Evolutionary conservation across 2,329 filamentous ascomycete species (phyloP).

Genomic region (Epicoccum sorghinum): DNA sequence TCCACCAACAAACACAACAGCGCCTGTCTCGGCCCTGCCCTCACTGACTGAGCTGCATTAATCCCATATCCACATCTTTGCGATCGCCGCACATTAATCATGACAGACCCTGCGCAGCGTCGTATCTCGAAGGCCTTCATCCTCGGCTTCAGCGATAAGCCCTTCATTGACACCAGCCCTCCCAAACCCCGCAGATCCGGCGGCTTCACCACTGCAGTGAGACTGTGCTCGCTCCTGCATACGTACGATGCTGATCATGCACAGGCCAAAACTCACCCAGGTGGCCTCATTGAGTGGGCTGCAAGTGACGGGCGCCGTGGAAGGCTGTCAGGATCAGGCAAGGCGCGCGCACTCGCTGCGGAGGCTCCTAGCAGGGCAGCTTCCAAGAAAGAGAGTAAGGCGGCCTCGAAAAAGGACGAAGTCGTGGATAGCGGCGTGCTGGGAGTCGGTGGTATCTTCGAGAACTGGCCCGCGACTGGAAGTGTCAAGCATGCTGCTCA

Average conservation of each 20-base stretch:
- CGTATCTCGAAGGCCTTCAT: slow-evolving; percentile 37
- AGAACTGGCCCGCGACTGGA: not conserved
- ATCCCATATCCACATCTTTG: not conserved
- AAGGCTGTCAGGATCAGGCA: slow-evolving; percentile 24
- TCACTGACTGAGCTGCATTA: not conserved
- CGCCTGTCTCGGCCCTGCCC: not conserved
- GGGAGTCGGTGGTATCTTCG: not conserved
- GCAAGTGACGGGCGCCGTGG: slow-evolving; percentile 44
- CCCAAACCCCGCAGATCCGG: slow-evolving; percentile 14
- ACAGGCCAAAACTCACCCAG: slow-evolving; percentile 13
- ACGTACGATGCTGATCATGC: too few species aligned
- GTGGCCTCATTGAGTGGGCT: slow-evolving; percentile 39
- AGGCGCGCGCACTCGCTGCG: slow-evolving; percentile 23
- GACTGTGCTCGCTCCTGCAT: too few species aligned
- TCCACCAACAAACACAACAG: not conserved
- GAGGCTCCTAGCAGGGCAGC: slow-evolving; percentile 10
- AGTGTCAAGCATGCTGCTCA: too few species aligned
- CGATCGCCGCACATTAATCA: not conserved
- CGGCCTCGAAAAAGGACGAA: not conserved
- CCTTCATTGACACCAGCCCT: slow-evolving; percentile 33
- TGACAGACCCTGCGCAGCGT: slow-evolving; percentile 22
- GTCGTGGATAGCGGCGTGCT: not conserved
- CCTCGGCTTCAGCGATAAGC: slow-evolving; percentile 38
- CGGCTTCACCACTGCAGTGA: too few species aligned
- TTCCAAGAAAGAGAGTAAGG: not conserved